Base-by-base conservation (phyloP, 1,284 basidiomycete genomes). In the Exsudoporus floridanus region DNA sequence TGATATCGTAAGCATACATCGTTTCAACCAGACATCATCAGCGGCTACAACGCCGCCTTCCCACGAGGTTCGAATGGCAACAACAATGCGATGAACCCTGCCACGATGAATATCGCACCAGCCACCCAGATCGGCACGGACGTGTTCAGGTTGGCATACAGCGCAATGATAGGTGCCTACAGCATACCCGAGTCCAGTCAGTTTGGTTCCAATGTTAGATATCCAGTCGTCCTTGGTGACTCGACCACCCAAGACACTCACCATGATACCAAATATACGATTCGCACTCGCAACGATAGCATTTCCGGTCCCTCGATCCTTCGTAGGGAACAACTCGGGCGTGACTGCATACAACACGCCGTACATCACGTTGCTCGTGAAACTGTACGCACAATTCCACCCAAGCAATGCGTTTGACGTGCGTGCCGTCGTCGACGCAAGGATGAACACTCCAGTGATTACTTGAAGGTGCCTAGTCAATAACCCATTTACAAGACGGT, bases 281-380 rank as follows among this genome's bases (percentile, higher is more conserved):
- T 79, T 83, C 5, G 78, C 81, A 36, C 73, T 79, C 16, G 78
- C 77, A 4, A 77, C 77, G 28, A 87, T 71, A 3, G 79, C 81
- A 53, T 83, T 85, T 13, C 81, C 83, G 3, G 82, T 86, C 5
- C 82, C 85, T 49, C 88, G 72, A 57, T 87, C 82, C 57, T 82
- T 87, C 3, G 86, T 83, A 4, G 87, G 86, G 72, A 91, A 90
- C 9, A 89, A 64, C 65, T 91, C 87, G 1, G 84, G 83, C 0
- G 83, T 82, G 41, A 85, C 61, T 10, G 86, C 85, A 60, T 89
- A 90, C 52, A 90, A 69, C 1, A 90, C 85, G 14, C 86, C 86
- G 56, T 89, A 90, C 87, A 90, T 90, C 53, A 89, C 76, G 60
- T 87, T 85, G 55, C 82, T 84, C 28, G 76, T 77, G 61, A 87